Evolutionary conservation across 1,139 yeast genomes (phyloP).

Genomic region (Hansenula lynferdii): DNA sequence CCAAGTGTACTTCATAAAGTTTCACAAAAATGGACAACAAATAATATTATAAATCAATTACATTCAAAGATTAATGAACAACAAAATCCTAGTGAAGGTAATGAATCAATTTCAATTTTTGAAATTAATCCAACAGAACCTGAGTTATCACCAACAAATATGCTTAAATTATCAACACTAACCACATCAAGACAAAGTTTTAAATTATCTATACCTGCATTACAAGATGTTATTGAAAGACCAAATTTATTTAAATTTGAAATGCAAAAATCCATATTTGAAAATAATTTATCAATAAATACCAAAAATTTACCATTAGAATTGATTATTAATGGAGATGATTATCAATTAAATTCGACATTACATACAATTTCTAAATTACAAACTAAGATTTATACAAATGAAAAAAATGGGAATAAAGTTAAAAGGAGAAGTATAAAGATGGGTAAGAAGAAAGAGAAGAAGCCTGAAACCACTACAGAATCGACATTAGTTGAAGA

Average conservation of each 20-base stretch:
- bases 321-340: slow-evolving; percentile 31
- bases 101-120: slow-evolving; percentile 28
- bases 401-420: slow-evolving; percentile 16
- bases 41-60: slow-evolving; percentile 34
- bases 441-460: slow-evolving; percentile 20
- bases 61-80: slow-evolving; percentile 32
- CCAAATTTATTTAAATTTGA: slow-evolving; percentile 30
- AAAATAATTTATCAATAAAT: slow-evolving; percentile 9
- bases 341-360: slow-evolving; percentile 16
- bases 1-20: slow-evolving; percentile 78
- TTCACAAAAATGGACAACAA: slow-evolving; percentile 64
- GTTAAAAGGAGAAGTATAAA: slow-evolving; percentile 20
- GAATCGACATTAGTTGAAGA: slow-evolving; percentile 14
- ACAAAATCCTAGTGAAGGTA: slow-evolving; percentile 32
- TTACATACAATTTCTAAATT: slow-evolving; percentile 19
- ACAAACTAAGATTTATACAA: slow-evolving; percentile 18
- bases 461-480: slow-evolving; percentile 25
- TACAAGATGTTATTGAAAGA: slow-evolving; percentile 32
- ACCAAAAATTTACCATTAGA: slow-evolving; percentile 20
- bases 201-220: slow-evolving; percentile 23
- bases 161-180: slow-evolving; percentile 66
- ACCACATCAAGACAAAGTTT: slow-evolving; percentile 77
- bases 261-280: slow-evolving; percentile 41
- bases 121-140: slow-evolving; percentile 54
- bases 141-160: slow-evolving; percentile 61